Conservation (phyloP, 2,329 filamentous ascomycete species). For the Nothopassalora personata region DNA sequence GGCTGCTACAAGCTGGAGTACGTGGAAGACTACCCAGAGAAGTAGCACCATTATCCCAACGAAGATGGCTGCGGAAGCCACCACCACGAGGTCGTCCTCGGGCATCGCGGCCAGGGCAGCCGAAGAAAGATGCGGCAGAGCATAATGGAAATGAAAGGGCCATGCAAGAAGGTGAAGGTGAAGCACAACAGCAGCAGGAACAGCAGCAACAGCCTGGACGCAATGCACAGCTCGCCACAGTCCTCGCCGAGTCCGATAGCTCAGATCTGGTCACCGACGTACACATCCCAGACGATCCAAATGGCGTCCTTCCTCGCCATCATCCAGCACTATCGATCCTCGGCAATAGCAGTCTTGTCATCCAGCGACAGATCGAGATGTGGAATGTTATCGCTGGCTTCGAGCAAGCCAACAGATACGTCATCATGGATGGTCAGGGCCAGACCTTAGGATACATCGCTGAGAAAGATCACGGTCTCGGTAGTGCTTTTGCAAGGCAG, state of each 20-base stretch:
- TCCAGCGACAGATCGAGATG: slow-evolving; percentile 60
- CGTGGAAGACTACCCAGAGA: not conserved
- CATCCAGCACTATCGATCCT: slow-evolving; percentile 56
- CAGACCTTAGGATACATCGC: slow-evolving; percentile 61
- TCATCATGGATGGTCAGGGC: slow-evolving; percentile 60
- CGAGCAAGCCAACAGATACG: slow-evolving; percentile 62
- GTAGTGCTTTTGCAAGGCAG: slow-evolving; percentile 52
- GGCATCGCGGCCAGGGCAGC: not conserved
- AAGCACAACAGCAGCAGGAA: slow-evolving; percentile 9
- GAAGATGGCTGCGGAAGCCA: slow-evolving; percentile 17
- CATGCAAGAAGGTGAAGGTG: not conserved
- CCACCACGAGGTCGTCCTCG: slow-evolving; percentile 13
- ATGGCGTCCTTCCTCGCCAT: slow-evolving; percentile 52
- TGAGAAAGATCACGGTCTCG: slow-evolving; percentile 57
- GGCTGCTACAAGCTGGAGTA: not conserved
- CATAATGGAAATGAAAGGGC: not conserved
- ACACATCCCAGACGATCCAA: slow-evolving; percentile 55
- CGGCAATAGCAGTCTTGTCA: slow-evolving; percentile 56
- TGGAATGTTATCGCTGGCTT: slow-evolving; percentile 63
- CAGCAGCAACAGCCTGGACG: slow-evolving; percentile 22
- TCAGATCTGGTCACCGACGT: slow-evolving; percentile 53
- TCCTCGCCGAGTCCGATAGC: slow-evolving; percentile 43
- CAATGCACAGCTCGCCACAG: slow-evolving; percentile 39
- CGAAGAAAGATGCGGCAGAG: not conserved
- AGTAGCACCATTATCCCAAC: slow-evolving; percentile 7